phyloP scores from a whole-genome alignment of 192 early-diverging fungal genomes.

The Linderina pennispora region DNA sequence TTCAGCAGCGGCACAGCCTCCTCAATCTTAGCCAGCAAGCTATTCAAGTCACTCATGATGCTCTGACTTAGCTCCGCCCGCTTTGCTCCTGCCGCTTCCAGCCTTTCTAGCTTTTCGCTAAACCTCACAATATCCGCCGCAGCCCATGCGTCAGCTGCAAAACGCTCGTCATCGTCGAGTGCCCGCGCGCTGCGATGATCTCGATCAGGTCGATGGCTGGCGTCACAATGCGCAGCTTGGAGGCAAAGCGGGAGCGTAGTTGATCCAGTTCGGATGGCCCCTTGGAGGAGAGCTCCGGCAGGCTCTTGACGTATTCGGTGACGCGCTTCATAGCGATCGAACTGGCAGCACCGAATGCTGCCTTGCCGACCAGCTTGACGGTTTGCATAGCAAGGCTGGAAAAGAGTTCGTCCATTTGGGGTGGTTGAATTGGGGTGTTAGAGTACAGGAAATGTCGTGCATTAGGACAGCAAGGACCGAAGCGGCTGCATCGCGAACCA shows the following conservation, averaged over 20 bases:
- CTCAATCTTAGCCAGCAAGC: conserved; percentile 37
- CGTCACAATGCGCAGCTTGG: conserved; percentile 50
- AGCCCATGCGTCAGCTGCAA: conserved; percentile 50
- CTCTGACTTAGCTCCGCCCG: conserved; percentile 48
- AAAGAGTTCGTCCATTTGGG: conserved; percentile 57
- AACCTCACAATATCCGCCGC: conserved; percentile 51
- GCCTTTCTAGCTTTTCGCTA: conserved; percentile 17
- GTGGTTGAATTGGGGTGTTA: neutral
- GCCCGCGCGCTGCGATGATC: conserved; percentile 55
- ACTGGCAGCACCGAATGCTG: conserved; percentile 49
- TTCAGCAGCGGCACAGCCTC: conserved; percentile 51
- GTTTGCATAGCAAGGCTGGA: conserved; percentile 57
- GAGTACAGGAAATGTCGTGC: conserved; percentile 1
- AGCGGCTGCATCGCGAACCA: too few relatives aligned
- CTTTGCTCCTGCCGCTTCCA: conserved; percentile 1
- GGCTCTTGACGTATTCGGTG: conserved; percentile 34
- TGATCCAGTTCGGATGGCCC: conserved; percentile 33
- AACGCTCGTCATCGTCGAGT: conserved; percentile 52
- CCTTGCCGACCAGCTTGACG: conserved; percentile 55
- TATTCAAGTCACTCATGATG: conserved; percentile 12
- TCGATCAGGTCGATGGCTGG: conserved; percentile 69
- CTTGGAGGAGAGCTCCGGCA: conserved; percentile 8
- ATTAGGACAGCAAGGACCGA: too few relatives aligned
- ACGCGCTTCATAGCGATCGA: conserved; percentile 46
- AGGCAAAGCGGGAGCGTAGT: conserved; percentile 45